phyloP scores from a whole-genome alignment of 192 early-diverging fungal genomes.

The Backusella morwellensis region DNA sequence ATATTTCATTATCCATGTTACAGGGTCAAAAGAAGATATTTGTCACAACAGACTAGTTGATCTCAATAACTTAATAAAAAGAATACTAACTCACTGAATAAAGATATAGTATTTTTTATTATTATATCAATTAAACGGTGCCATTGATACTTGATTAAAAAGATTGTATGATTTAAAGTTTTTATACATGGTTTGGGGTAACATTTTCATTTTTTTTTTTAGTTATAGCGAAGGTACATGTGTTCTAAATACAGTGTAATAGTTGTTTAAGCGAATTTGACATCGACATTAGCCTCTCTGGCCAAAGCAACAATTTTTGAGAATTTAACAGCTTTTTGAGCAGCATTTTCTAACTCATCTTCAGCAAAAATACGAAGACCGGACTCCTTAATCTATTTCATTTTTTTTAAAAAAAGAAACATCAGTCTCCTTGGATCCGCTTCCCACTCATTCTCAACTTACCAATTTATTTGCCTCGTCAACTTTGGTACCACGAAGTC shows the following conservation, averaged over 20 bases:
- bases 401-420: not conserved
- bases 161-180: not conserved
- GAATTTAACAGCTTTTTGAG: slow-evolving; percentile 82
- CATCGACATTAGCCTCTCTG: slow-evolving; percentile 69
- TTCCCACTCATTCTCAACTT: not conserved
- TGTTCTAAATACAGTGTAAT: not conserved
- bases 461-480: slow-evolving; percentile 36
- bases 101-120: not conserved
- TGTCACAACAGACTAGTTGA: not conserved
- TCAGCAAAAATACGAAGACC: slow-evolving; percentile 90
- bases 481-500: slow-evolving; percentile 84
- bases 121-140: not conserved
- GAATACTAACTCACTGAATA: not conserved
- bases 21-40: not conserved
- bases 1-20: not conserved
- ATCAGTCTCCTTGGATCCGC: not conserved
- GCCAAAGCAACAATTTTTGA: slow-evolving; percentile 80
- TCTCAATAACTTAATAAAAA: not conserved
- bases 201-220: not conserved
- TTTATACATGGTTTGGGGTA: not conserved
- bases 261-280: slow-evolving; percentile 54
- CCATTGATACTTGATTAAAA: not conserved
- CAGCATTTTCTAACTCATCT: slow-evolving; percentile 96
- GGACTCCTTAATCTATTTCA: slow-evolving; percentile 70
- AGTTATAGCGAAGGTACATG: not conserved